phyloP scores from a whole-genome alignment of 345 rosid genomes.

The Psidium guajava region DNA sequence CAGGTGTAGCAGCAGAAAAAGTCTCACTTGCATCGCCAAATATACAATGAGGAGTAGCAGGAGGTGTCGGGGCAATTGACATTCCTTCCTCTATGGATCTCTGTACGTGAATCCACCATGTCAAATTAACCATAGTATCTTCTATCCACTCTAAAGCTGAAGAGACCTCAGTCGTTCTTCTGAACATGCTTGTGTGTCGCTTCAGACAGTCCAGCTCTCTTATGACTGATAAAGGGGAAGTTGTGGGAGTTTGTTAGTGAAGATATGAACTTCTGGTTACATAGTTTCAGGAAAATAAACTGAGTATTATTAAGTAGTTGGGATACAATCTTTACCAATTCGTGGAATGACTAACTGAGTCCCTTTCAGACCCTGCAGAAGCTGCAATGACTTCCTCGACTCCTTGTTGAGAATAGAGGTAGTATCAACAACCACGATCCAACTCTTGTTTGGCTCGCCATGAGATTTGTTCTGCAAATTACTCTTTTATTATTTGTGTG shows the following conservation, averaged over 20 bases:
- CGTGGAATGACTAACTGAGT: conserved; percentile 64
- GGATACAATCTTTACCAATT: conserved; percentile 35
- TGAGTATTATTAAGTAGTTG: too few species aligned
- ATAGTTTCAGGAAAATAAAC: neutral
- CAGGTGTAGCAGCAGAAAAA: conserved; percentile 13
- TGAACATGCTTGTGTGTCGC: conserved; percentile 30
- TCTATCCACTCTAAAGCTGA: conserved; percentile 74
- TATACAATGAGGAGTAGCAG: conserved; percentile 44
- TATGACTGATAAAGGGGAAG: conserved; percentile 28
- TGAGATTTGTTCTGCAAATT: conserved; percentile 30
- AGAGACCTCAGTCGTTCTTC: conserved; percentile 44
- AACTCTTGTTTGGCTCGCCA: conserved; percentile 34
- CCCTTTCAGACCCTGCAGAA: conserved; percentile 80
- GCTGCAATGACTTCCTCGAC: conserved; percentile 60
- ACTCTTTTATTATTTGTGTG: neutral
- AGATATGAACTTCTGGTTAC: neutral
- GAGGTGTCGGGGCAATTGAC: conserved; percentile 49
- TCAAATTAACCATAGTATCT: conserved; percentile 45
- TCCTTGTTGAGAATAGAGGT: conserved; percentile 56
- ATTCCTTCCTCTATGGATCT: conserved; percentile 46
- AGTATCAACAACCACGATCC: conserved; percentile 71
- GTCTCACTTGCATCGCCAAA: conserved; percentile 11
- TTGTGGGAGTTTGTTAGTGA: neutral
- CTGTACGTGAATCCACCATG: conserved; percentile 83
- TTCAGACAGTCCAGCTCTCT: conserved; percentile 66